Conservation (phyloP, 495 filamentous ascomycete genomes). For the Symbiotaphrina buchneri region DNA sequence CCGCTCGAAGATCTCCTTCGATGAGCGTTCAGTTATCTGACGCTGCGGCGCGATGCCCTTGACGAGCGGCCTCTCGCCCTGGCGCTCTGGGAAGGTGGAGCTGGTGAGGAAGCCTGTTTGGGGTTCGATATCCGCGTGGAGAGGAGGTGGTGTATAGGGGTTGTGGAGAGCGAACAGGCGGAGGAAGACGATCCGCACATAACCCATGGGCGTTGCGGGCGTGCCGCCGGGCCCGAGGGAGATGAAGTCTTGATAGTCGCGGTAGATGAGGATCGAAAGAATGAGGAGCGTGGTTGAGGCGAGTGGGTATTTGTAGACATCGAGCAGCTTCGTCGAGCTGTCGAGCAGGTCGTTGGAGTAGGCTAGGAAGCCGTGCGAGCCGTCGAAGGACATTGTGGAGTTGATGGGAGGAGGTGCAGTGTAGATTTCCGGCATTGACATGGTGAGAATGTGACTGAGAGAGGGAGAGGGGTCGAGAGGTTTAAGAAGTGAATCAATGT, state of each 20-base stretch:
- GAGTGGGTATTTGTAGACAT: too few species aligned
- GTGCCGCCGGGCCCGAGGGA: conserved; percentile 64
- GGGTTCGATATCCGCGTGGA: conserved; percentile 16
- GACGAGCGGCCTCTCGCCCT: conserved; percentile 36
- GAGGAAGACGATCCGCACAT: conserved; percentile 41
- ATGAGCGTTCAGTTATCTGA: conserved; percentile 48
- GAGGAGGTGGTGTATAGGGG: conserved; percentile 18
- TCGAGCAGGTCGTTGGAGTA: too few species aligned
- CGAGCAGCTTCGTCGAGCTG: too few species aligned
- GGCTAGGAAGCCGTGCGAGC: too few species aligned
- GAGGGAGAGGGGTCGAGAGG: too few species aligned
- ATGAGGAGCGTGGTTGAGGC: too few species aligned
- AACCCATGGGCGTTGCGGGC: conserved; percentile 48
- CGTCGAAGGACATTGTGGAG: too few species aligned
- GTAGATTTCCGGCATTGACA: too few species aligned
- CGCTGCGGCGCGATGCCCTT: conserved; percentile 62
- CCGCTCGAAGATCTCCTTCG: too few species aligned
- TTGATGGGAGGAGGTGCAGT: too few species aligned
- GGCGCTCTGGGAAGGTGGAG: conserved; percentile 29
- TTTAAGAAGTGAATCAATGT: too few species aligned
- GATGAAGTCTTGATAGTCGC: conserved; percentile 58
- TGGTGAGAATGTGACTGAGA: too few species aligned
- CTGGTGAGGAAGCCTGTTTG: conserved; percentile 21
- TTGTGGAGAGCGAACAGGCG: conserved; percentile 31
- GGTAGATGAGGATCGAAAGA: conserved; percentile 37